Conservation (phyloP, 805 yeast genomes). For the Osmozyma mogii region DNA sequence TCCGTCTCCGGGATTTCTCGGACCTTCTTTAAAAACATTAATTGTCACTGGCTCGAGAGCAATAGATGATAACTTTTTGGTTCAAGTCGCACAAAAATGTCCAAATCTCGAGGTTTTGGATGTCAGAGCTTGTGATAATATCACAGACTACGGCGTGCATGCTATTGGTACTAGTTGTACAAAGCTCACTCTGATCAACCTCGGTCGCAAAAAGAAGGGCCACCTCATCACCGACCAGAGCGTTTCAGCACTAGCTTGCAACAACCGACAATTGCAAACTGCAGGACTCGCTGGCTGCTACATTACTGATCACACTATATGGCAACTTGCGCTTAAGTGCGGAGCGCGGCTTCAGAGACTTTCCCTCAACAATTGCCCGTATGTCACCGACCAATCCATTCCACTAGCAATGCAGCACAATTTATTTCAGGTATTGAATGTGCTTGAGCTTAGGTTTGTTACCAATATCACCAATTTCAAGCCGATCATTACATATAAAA, state of each 20-base stretch:
- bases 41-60: conserved; percentile 65
- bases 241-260: conserved; percentile 46
- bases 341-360: conserved; percentile 51
- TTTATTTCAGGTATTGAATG: conserved; percentile 42
- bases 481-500: conserved; percentile 63
- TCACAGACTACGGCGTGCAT: conserved; percentile 69
- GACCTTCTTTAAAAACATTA: conserved; percentile 29
- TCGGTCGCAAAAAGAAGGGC: conserved; percentile 72
- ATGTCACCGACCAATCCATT: conserved; percentile 49
- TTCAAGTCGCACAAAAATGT: conserved; percentile 43
- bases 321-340: conserved; percentile 62
- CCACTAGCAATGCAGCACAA: conserved; percentile 38
- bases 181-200: conserved; percentile 51
- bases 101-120: conserved; percentile 61
- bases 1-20: conserved; percentile 38
- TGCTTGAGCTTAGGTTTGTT: conserved; percentile 68
- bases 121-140: conserved; percentile 72
- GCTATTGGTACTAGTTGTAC: conserved; percentile 57
- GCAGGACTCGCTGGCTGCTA: conserved; percentile 87
- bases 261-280: conserved; percentile 50
- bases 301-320: conserved; percentile 65
- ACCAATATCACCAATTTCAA: conserved; percentile 46
- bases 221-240: conserved; percentile 65
- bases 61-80: conserved; percentile 54
- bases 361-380: conserved; percentile 66